Conservation (phyloP, 495 filamentous ascomycete species). For the Glonium stellatum region DNA sequence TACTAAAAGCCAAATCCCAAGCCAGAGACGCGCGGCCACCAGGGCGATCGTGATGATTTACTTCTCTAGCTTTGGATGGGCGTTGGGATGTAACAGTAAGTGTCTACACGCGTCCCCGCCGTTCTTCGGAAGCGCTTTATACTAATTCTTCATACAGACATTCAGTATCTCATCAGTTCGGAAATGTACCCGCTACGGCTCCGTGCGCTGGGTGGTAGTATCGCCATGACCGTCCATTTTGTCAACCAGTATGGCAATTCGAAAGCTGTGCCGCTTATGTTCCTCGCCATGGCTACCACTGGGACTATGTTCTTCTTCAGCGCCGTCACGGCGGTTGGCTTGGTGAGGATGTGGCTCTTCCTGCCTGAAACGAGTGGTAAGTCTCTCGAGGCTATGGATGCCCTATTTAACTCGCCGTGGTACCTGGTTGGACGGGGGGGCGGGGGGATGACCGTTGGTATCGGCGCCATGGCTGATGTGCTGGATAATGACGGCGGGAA, state of each 20-base stretch:
- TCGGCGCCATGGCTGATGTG: slow-evolving; percentile 24
- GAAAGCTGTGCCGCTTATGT: slow-evolving; percentile 48
- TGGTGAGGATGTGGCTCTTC: slow-evolving; percentile 32
- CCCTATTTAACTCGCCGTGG: slow-evolving; percentile 61
- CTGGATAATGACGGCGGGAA: slow-evolving; percentile 26
- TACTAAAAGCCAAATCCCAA: slow-evolving; percentile 6
- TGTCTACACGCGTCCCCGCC: too few relatives aligned
- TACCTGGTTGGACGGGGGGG: slow-evolving; percentile 57
- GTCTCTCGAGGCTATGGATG: slow-evolving; percentile 58
- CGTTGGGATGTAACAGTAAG: slow-evolving; percentile 60
- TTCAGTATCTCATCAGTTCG: slow-evolving; percentile 69
- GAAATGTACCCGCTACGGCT: slow-evolving; percentile 61
- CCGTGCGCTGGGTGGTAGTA: slow-evolving; percentile 27
- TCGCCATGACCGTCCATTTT: slow-evolving; percentile 52
- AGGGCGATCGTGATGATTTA: slow-evolving; percentile 36
- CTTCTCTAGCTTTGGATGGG: slow-evolving; percentile 48
- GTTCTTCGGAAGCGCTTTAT: too few relatives aligned
- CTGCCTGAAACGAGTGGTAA: slow-evolving; percentile 37
- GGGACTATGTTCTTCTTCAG: slow-evolving; percentile 61
- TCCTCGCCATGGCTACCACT: slow-evolving; percentile 38
- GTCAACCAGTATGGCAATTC: slow-evolving; percentile 67
- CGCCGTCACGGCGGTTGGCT: slow-evolving; percentile 49
- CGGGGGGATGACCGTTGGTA: slow-evolving; percentile 32
- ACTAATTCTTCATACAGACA: slow-evolving; percentile 19
- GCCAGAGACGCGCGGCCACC: slow-evolving; percentile 26